Percentiles rank a stretch among this genome's conserved stretches.
These are phyloP conservation scores for Isoetes engelmannii DNA, from an alignment of 83 land plant species.

Conservation along the genomic window DNA sequence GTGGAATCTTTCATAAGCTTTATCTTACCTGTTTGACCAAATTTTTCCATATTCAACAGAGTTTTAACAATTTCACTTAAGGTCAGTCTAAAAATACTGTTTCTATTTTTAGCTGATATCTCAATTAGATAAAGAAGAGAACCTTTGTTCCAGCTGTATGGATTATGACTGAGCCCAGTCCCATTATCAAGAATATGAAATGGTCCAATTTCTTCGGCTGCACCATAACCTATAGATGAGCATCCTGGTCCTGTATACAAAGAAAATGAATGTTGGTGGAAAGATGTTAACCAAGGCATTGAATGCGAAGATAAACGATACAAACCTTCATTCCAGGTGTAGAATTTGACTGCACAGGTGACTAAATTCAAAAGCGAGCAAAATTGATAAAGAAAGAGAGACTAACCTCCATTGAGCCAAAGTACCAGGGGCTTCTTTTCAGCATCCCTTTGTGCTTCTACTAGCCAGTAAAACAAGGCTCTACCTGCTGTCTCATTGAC, in stretches of 20 bases:
- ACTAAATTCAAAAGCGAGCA: not conserved
- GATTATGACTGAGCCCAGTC: constrained; percentile 36
- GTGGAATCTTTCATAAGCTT: too few relatives aligned
- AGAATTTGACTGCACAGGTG: not conserved
- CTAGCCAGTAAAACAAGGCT: constrained; percentile 73
- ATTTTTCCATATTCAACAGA: not conserved
- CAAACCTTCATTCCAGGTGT: not conserved
- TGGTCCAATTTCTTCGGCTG: constrained; percentile 50
- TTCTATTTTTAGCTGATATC: not conserved
- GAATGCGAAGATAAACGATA: not conserved
- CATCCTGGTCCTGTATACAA: constrained; percentile 59
- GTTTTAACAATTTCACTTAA: not conserved
- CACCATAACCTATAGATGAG: constrained; percentile 61
- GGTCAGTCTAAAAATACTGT: not conserved
- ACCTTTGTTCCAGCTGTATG: constrained; percentile 58
- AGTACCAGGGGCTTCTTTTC: constrained; percentile 33
- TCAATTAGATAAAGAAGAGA: not conserved
- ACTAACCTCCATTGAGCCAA: constrained; percentile 43
- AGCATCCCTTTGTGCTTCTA: constrained; percentile 28
- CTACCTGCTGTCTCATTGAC: constrained; percentile 49
- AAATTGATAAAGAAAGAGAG: constrained; percentile 2
- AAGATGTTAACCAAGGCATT: not conserved
- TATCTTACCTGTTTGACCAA: not conserved
- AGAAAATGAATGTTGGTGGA: not conserved
- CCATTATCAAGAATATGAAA: constrained; percentile 33